Evolutionary conservation across 805 yeast genomes (phyloP), one percentile per base, ranked within the genome.

Genomic region (Candida nanaspora): DNA sequence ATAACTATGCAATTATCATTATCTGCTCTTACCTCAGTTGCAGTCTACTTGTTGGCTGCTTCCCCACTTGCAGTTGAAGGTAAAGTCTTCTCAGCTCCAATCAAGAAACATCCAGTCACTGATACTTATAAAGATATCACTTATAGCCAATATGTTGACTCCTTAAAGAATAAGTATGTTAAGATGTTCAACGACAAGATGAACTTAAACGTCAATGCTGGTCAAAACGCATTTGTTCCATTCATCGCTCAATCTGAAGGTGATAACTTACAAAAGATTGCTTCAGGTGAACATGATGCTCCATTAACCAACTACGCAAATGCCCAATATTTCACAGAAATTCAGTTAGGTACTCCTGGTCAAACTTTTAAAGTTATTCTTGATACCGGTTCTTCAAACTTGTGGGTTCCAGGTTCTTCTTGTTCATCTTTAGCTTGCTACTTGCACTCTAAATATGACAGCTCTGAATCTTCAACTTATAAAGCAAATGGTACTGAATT

Each of bases 271-370:
- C n/a, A n/a, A n/a, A n/a, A n/a, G n/a, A n/a, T 57, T 16, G 77
- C 72, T 29, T 23, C 27, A 8, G 11, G 11, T 23, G 27, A 23
- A 23, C 87, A 82, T 59, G 82, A 83, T 49, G 72, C 86, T 37
- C 97, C 98, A 13, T 75, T 93, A 62, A 82, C 93, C 49, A 89
- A 93, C 70, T 93, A 91, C 65, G 66, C 86, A 67, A 93, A 93
- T 62, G 98, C 98, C 33, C 98, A 93, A 69, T 91, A 93, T 67
- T 93, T 74, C 62, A 83, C 98, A 34, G 97, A 91, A 58, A 85
- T 93, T 53, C 70, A 79, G 43, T 57, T 93, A 44, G 98, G 98
- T 52, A 84, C 96, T 32, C 98, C 98, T 9, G 86, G 85, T 38
- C 98, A 93, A 70, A 62, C 76, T 15, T 93, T 93, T 68, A 91